Evolutionary conservation across 345 rosid genomes (phyloP), one percentile per base, ranked within the genome.

Genomic region (Sonneratia caseolaris): DNA sequence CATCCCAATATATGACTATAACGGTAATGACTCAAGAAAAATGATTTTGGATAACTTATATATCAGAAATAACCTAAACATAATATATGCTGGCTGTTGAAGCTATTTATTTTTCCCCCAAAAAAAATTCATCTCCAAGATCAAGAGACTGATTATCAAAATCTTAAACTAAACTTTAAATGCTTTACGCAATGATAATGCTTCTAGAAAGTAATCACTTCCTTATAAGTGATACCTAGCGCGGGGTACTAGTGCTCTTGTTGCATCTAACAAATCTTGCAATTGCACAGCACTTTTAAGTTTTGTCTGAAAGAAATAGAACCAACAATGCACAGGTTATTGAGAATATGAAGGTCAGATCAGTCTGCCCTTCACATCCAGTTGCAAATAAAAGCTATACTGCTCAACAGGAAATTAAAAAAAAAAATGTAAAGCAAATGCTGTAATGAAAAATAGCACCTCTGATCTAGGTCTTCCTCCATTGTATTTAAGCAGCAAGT

Each of bases 211-310:
- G 45, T 13, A 43, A 45, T 42, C 6, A 21, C 15, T n/a, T 42
- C 70, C 70, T 66, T 66, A 61, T 69, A 61, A 75, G 45, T 56
- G 71, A 51, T 84, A 95, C 99, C 99, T 86, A 78, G 87, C 64
- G 80, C 97, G 96, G 70, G 99, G 99, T 67, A 96, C 85, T 75
- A 96, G 87, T 78, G 86, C 89, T 78, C 98, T 84, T 65, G 99
- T 96, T 73, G 99, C 99, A 88, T 96, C 99, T 79, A 96, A 79
- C 75, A 96, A 81, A 86, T 96, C 99, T 96, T 96, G 99, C 85
- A 96, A 78, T 79, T 96, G 91, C 75, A 96, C 78, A 18, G 98
- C 99, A 82, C 88, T 96, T 88, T 96, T 96, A 71, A 92, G 98
- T 83, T 96, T 96, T 74, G 99, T 95, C 99, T 95, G 88, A 76